Conservation (phyloP, 306 rosid species). For the Lablab purpureus region DNA sequence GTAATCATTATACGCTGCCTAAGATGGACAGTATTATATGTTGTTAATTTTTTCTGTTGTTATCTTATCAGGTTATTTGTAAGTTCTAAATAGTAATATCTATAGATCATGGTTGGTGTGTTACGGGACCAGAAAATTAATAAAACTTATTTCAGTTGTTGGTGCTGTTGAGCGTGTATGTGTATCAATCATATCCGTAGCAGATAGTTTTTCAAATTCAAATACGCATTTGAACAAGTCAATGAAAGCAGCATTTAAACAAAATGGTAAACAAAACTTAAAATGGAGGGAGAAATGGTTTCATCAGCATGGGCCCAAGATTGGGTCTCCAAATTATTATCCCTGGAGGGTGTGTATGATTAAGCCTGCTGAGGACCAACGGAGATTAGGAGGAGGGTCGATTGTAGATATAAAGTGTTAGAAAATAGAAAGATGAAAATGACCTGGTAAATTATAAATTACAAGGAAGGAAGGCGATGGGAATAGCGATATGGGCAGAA, state of each 20-base stretch:
- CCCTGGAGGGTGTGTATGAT: constrained; percentile 6
- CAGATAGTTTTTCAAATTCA: constrained; percentile 59
- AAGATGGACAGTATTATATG: neutral
- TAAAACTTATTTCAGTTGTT: neutral
- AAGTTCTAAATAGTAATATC: neutral
- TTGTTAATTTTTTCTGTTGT: neutral
- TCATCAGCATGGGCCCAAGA: neutral
- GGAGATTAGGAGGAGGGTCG: neutral
- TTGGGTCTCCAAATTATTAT: neutral
- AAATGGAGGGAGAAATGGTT: neutral
- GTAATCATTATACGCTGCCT: neutral
- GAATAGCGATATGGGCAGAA: constrained; percentile 20
- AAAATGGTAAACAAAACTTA: neutral
- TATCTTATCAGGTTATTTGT: neutral
- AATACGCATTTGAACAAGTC: constrained; percentile 47
- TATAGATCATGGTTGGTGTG: neutral
- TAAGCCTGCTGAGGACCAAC: neutral
- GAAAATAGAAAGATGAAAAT: constrained; percentile 3
- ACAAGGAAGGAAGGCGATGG: neutral
- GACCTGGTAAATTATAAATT: neutral
- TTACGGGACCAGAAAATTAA: neutral
- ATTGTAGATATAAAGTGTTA: neutral
- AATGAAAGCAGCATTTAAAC: neutral
- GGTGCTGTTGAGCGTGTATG: neutral
- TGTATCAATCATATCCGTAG: constrained; percentile 52